Base-by-base conservation (phyloP, 2,329 filamentous ascomycete species). In the Penicillium sclerotigenum region DNA sequence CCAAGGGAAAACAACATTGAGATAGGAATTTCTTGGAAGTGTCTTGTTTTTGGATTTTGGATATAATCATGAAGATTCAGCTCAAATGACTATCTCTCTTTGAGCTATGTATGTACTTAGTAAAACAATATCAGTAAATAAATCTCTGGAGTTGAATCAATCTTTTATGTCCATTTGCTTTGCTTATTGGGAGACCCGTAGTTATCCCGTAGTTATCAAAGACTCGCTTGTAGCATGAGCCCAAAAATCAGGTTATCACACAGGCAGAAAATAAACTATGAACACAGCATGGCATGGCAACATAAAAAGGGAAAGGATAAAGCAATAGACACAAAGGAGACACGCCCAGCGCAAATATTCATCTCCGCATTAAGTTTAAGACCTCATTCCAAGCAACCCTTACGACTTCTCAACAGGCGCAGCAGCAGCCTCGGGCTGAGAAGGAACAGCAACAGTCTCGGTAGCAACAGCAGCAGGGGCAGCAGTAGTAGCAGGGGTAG, bases 321-420 rank as follows among this genome's bases (percentile, higher is more conserved):
- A 45, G 40, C 40, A 62, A 22, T 57, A 20, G 36, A 50, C 52
- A 52, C n/a, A 28, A 52, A 52, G 20, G 6, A 52, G 47, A 54
- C 49, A 60, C 48, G 57, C 53, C 47, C 53, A 54, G 48, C 48
- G 47, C 49, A 52, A 33, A 20, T 37, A 33, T 46, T 53, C 41
- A 52, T 54, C 37, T 47, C 29, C 28, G 28, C 24, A 16, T 47
- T 36, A 28, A 48, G 2, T 22, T 22, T 31, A 28, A 33, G 26
- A 33, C 14, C 16, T 33, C 5, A 33, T 26, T 14, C 14, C 29
- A 10, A 26, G 4, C 8, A 18, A 34, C 38, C 14, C 47, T 59
- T 63, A 72, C 28, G 64, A 63, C 65, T 71, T 72, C 48, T 71
- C 68, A 47, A 65, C 56, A 41, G 65, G 59, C 11, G 66, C 48